phyloP scores from a whole-genome alignment of 805 yeast species.

The Pichia exigua region DNA sequence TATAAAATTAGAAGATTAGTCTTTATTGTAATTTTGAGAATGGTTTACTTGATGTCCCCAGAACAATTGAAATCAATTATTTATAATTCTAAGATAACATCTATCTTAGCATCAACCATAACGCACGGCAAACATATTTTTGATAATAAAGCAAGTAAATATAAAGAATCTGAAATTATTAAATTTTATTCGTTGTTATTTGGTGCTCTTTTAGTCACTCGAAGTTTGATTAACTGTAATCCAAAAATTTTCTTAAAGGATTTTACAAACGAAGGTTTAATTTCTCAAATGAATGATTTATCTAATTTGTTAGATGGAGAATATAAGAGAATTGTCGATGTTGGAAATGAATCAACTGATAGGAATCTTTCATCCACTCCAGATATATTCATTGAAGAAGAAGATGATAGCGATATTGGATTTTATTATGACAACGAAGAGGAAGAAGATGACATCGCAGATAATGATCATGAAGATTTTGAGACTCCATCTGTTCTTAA shows the following conservation, averaged over 20 bases:
- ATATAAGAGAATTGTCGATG: slow-evolving; percentile 10
- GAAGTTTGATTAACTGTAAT: slow-evolving; percentile 35
- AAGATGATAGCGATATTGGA: slow-evolving; percentile 13
- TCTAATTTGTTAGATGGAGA: slow-evolving; percentile 14
- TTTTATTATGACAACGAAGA: slow-evolving; percentile 18
- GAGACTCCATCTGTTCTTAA: background rate
- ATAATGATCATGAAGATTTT: slow-evolving; percentile 3
- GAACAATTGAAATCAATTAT: slow-evolving; percentile 27
- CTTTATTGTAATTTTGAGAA: slow-evolving; percentile 45
- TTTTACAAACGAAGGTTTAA: slow-evolving; percentile 69
- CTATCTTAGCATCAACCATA: slow-evolving; percentile 50
- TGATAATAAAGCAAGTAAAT: background rate
- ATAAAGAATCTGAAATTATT: slow-evolving; percentile 1
- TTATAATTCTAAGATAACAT: slow-evolving; percentile 33
- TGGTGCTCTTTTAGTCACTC: slow-evolving; percentile 44
- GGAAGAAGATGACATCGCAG: slow-evolving; percentile 12
- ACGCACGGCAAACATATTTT: slow-evolving; percentile 41
- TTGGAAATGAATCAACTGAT: background rate
- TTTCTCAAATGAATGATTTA: slow-evolving; percentile 39
- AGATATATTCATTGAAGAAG: background rate
- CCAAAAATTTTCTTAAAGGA: slow-evolving; percentile 37
- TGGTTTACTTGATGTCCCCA: slow-evolving; percentile 35
- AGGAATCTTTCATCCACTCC: background rate
- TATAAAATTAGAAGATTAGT: slow-evolving; percentile 52
- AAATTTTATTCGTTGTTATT: slow-evolving; percentile 37